These are phyloP conservation scores for Fusarium irregulare DNA, from an alignment of 2,329 filamentous ascomycete species.

Conservation along the genomic window DNA sequence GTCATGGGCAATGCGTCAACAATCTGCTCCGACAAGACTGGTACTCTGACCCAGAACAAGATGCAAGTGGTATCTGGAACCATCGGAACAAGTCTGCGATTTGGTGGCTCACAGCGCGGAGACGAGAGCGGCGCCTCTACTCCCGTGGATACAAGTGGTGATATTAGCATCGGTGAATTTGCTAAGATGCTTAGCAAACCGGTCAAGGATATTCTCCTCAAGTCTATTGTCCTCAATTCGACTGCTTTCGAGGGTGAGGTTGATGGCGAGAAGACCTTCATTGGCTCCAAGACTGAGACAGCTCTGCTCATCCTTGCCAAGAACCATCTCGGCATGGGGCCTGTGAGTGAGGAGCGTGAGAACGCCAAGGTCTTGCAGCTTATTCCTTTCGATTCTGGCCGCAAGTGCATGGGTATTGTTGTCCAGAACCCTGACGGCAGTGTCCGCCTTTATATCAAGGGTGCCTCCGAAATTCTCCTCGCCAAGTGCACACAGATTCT, in stretches of 20 bases:
- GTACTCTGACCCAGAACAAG: conserved; percentile 75
- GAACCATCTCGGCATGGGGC: conserved; percentile 74
- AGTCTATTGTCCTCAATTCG: conserved; percentile 74
- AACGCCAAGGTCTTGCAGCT: conserved; percentile 71
- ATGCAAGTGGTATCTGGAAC: conserved; percentile 74
- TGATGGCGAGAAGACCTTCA: conserved; percentile 73
- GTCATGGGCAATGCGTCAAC: conserved; percentile 84
- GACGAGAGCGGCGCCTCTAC: conserved; percentile 43
- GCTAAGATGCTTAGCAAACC: conserved; percentile 57
- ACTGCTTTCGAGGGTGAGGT: conserved; percentile 81
- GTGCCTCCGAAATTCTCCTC: conserved; percentile 73
- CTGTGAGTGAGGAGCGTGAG: conserved; percentile 72
- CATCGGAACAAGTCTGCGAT: conserved; percentile 66
- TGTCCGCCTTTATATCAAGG: conserved; percentile 70
- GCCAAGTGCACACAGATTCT: conserved; percentile 65
- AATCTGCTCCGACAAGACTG: conserved; percentile 76
- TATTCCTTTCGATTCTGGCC: conserved; percentile 79
- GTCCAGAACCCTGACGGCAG: conserved; percentile 62
- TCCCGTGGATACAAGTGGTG: conserved; percentile 47
- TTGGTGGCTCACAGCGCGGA: conserved; percentile 57
- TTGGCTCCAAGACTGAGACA: conserved; percentile 83
- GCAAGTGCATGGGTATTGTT: conserved; percentile 77
- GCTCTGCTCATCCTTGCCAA: conserved; percentile 77
- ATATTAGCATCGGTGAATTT: conserved; percentile 60
- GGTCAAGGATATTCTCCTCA: conserved; percentile 65